A percentile compares a stretch with the other conserved stretches of the same genome.
phyloP scores from a whole-genome alignment of 2,329 filamentous ascomycete genomes.

The Phoma sp. region DNA sequence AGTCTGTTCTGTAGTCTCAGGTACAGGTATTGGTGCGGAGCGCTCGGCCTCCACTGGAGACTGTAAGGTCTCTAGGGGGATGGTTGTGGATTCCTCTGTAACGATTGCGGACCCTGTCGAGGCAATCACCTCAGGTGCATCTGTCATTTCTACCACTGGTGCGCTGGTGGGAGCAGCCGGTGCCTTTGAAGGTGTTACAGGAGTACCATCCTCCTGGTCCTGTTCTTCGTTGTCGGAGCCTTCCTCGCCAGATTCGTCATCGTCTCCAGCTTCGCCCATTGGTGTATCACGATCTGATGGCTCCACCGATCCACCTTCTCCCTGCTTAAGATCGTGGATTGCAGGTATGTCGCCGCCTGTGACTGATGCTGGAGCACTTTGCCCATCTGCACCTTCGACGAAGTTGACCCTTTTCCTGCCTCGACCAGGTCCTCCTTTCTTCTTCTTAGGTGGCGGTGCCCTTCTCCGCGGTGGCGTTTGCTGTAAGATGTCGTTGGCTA shows the following conservation, averaged over 20 bases:
- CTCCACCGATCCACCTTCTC: constrained; percentile 49
- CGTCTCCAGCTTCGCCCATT: constrained; percentile 54
- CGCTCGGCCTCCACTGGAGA: constrained; percentile 7
- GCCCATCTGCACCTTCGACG: constrained; percentile 53
- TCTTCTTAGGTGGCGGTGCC: constrained; percentile 79
- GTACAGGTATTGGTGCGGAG: neutral
- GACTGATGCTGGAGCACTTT: constrained; percentile 34
- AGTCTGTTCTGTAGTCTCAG: constrained; percentile 10
- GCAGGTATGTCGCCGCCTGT: constrained; percentile 33
- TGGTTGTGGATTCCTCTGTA: constrained; percentile 7
- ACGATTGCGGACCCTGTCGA: constrained; percentile 8
- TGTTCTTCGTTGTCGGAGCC: constrained; percentile 55
- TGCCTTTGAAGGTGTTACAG: constrained; percentile 41
- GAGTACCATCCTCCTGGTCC: constrained; percentile 56
- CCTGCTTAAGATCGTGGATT: constrained; percentile 39
- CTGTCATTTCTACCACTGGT: constrained; percentile 21
- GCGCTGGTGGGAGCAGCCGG: constrained; percentile 20
- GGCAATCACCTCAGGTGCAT: constrained; percentile 7
- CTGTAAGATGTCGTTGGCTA: constrained; percentile 55
- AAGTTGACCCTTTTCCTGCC: constrained; percentile 77
- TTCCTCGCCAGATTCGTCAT: constrained; percentile 55
- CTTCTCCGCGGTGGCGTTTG: constrained; percentile 65
- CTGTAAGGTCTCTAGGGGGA: constrained; percentile 17
- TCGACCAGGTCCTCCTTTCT: constrained; percentile 78
- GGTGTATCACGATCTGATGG: constrained; percentile 49